Base-by-base conservation (phyloP, 768 basidiomycete genomes). In the Serpula lacrymans region DNA sequence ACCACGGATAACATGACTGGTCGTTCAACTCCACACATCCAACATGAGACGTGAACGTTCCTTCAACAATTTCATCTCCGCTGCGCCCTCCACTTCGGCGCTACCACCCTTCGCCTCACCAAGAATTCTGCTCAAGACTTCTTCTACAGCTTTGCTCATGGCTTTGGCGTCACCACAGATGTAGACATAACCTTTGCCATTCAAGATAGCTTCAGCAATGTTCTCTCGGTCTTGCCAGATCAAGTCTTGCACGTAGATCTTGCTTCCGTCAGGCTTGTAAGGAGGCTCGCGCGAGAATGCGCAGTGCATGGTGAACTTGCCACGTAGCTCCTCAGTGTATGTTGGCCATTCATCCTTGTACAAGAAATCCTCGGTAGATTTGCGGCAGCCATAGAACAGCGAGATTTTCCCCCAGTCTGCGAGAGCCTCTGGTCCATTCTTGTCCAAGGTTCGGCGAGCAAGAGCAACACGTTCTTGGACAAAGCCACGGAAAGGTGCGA, bases 401-500 rank as follows among this genome's bases (percentile, higher is more conserved):
- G 84, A 82, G 63, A 99, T 90, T 34, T 74, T 80, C 29, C 95
- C 96, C 96, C 96, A 99, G 62, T 97, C 94, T 10, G 79, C 78
- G 47, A 99, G 82, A 5, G 88, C 94, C 45, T 94, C 89, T 7
- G 84, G 77, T 6, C 95, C 95, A 54, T 94, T 94, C 77, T 97
- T 97, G 54, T 94, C 94, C 41, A 93, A 75, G 0, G 93, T 88
- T 46, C 92, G 91, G 46, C 89, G 87, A 10, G 94, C 96, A 23
- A 98, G 82, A 8, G 93, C 93, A 30, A 99, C 85, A 51, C 96
- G 90, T 62, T 99, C 96, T 67, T 99, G 96, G 7, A 98, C 78
- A 64, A 99, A 99, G 2, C 95, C 96, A 46, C 96, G 88, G 89
- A 99, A 99, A 7, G 96, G 96, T 33, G 96, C 96, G 41, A 99